Conservation (phyloP, 1,284 basidiomycete species). For the Pseudozyma sp. region DNA sequence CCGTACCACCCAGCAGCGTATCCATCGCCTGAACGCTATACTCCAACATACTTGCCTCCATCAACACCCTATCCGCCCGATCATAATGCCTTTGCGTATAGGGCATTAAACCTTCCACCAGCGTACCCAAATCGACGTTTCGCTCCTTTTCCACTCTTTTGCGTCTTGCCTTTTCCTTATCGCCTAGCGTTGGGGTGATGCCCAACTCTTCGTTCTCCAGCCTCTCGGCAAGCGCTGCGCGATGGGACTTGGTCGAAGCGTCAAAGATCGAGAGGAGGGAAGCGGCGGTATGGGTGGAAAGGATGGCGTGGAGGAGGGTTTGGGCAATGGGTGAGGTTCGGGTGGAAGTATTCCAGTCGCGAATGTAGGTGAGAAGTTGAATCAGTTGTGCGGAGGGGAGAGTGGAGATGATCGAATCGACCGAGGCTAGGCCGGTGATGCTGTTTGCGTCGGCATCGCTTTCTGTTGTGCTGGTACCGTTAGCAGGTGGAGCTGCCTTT, state of each 20-base stretch:
- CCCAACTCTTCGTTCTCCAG: slow-evolving; percentile 37
- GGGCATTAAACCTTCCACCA: slow-evolving; percentile 86
- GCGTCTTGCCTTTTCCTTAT: slow-evolving; percentile 18
- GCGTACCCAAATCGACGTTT: slow-evolving; percentile 73
- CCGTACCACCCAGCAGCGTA: slow-evolving; percentile 59
- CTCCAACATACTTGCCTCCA: slow-evolving; percentile 94
- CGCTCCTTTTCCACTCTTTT: slow-evolving; percentile 69
- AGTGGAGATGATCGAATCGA: slow-evolving; percentile 77
- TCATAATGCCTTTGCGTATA: slow-evolving; percentile 93
- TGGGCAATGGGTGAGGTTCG: slow-evolving; percentile 89
- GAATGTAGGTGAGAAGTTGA: slow-evolving; percentile 82
- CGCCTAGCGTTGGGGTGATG: slow-evolving; percentile 4
- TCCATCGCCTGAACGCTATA: slow-evolving; percentile 94
- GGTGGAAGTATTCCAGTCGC: slow-evolving; percentile 93
- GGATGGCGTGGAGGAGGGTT: slow-evolving; percentile 81
- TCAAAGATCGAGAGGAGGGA: slow-evolving; percentile 81
- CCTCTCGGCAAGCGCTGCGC: slow-evolving; percentile 13
- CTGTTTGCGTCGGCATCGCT: slow-evolving; percentile 20
- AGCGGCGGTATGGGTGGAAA: slow-evolving; percentile 80
- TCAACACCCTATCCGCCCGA: slow-evolving; percentile 84
- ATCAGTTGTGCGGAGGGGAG: slow-evolving; percentile 81
- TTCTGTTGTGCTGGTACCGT: neutral
- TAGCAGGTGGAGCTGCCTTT: neutral
- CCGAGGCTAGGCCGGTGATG: slow-evolving; percentile 59
- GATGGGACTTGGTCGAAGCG: slow-evolving; percentile 7